These are phyloP conservation scores for Papiliotrema laurentii DNA, from an alignment of 1,284 basidiomycete genomes.

Conservation along the genomic window DNA sequence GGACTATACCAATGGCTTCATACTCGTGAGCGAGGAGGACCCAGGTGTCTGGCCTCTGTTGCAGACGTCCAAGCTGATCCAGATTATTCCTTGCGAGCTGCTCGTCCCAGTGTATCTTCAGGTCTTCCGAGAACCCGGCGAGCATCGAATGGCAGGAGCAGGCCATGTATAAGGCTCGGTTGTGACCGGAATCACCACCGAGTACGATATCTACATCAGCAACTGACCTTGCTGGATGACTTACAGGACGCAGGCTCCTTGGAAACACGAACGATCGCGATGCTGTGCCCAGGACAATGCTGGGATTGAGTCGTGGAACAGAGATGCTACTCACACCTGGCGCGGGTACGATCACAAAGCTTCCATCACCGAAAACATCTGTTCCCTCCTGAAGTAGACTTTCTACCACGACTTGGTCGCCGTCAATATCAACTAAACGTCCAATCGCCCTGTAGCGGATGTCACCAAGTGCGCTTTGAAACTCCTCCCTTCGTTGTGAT, in stretches of 20 bases:
- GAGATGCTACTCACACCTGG: background rate
- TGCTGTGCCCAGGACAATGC: background rate
- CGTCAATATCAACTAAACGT: too few relatives aligned
- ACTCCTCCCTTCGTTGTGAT: too few relatives aligned
- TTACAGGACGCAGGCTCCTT: background rate
- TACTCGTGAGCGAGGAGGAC: background rate
- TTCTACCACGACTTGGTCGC: too few relatives aligned
- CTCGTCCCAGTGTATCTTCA: background rate
- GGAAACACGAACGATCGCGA: background rate
- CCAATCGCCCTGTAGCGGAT: too few relatives aligned
- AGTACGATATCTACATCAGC: background rate
- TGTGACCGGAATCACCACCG: background rate
- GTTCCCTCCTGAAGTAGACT: background rate
- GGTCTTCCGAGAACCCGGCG: background rate
- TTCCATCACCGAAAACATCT: background rate
- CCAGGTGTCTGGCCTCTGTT: background rate
- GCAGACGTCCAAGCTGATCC: background rate
- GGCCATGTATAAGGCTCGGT: background rate
- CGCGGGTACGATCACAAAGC: background rate
- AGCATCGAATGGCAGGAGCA: background rate
- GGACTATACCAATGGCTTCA: background rate
- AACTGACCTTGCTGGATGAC: background rate
- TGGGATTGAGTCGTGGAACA: background rate
- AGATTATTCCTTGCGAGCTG: background rate
- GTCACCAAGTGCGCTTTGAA: too few relatives aligned